A percentile compares a stretch with the other conserved stretches of the same genome.
phyloP scores from a whole-genome alignment of 1,284 basidiomycete genomes.

The Meripilus lineatus region DNA sequence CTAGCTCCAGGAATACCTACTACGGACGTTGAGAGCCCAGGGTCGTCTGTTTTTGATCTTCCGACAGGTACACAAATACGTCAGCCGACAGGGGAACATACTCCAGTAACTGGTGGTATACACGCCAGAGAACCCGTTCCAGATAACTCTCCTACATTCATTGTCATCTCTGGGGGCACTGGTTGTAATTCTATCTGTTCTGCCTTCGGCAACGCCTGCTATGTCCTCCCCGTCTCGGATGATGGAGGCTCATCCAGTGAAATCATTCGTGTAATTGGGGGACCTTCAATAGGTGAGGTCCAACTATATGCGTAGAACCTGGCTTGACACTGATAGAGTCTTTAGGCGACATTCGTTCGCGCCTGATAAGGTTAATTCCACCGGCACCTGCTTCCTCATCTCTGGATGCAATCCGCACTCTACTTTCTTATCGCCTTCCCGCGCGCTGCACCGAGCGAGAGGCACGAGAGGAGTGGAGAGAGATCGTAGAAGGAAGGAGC shows the following conservation, averaged over 20 bases:
- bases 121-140: not conserved
- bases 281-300: conserved; percentile 70
- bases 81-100: not conserved
- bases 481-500: conserved; percentile 90
- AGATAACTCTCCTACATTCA: conserved; percentile 34
- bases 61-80: conserved; percentile 45
- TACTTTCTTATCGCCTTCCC: conserved; percentile 82
- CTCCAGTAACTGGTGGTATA: conserved; percentile 6
- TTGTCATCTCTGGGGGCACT: conserved; percentile 79
- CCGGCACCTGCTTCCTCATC: conserved; percentile 51
- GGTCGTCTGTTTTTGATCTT: conserved; percentile 69
- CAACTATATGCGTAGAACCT: not conserved
- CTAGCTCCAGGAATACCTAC: too few relatives aligned
- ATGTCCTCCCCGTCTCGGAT: conserved; percentile 80
- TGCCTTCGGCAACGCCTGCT: conserved; percentile 67
- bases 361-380: conserved; percentile 79
- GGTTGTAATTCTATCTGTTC: conserved; percentile 78
- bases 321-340: not conserved
- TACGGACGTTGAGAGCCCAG: conserved; percentile 42
- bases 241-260: conserved; percentile 84
- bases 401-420: conserved; percentile 63
- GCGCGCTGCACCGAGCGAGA: conserved; percentile 60
- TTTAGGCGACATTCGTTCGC: conserved; percentile 78
- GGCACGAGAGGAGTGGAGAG: conserved; percentile 87
- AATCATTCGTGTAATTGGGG: conserved; percentile 79